Percentiles rank a stretch among this genome's conserved stretches.
phyloP scores from a whole-genome alignment of 176 grass and related monocot species.

The Hsuehochloa calcarea region DNA sequence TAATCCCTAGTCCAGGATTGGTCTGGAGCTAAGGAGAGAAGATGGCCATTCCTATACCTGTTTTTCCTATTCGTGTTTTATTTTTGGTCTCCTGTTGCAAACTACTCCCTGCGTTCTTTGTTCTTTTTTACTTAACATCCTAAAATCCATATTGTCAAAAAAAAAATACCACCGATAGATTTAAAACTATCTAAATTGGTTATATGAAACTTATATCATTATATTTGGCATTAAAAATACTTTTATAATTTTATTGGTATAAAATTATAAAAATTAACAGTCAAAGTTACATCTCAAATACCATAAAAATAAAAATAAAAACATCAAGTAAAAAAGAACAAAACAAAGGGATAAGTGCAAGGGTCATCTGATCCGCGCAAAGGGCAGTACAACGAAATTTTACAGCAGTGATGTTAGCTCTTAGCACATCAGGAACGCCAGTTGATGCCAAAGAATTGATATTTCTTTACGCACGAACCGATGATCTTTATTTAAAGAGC shows the following conservation, averaged over 20 bases:
- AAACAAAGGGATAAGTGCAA: neutral
- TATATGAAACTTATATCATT: no score
- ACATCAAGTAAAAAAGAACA: neutral
- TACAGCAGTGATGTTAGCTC: neutral
- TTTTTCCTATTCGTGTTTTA: neutral
- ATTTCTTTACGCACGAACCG: neutral
- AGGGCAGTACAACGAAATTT: neutral
- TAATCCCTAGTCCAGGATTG: no score
- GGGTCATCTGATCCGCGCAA: neutral
- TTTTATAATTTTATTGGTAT: no score
- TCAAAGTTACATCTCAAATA: no score
- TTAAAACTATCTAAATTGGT: no score
- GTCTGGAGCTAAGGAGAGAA: neutral
- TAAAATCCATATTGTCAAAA: no score
- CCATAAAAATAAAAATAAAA: no score
- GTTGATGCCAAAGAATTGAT: neutral
- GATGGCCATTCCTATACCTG: neutral
- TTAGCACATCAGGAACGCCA: neutral
- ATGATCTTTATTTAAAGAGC: neutral
- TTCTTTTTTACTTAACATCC: no score
- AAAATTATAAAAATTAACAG: no score
- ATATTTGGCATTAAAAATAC: no score
- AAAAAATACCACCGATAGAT: no score
- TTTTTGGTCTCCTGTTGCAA: neutral
- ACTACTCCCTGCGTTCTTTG: no score